phyloP scores from a whole-genome alignment of 1,284 basidiomycete species.

The Cryptococcus hybrid region DNA sequence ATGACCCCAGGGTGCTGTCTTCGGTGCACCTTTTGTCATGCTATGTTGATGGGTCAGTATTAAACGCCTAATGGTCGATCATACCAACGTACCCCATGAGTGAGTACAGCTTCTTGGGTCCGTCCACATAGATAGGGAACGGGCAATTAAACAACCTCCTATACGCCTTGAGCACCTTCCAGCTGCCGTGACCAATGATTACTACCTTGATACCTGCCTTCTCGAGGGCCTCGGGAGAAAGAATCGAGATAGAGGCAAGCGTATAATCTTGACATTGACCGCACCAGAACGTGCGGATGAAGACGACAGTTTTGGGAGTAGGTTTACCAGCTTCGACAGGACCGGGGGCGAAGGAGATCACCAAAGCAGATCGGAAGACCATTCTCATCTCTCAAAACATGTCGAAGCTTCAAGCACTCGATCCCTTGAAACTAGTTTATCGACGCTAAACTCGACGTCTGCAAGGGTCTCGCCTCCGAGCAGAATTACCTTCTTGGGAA shows the following conservation, averaged over 20 bases:
- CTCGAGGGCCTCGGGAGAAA: conserved; percentile 39
- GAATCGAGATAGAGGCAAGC: conserved; percentile 34
- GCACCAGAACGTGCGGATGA: conserved; percentile 49
- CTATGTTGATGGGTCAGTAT: not conserved
- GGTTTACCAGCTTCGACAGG: too few species aligned
- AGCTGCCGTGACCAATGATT: conserved; percentile 44
- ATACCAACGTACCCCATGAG: conserved; percentile 35
- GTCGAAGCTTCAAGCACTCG: conserved; percentile 38
- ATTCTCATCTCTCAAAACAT: conserved; percentile 36
- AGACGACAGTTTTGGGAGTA: conserved; percentile 33
- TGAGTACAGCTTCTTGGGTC: conserved; percentile 39
- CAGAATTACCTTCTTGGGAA: not conserved
- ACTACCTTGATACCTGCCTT: conserved; percentile 39
- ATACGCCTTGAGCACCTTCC: conserved; percentile 48
- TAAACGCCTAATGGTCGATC: conserved; percentile 5
- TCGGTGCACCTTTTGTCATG: conserved; percentile 31
- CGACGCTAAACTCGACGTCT: conserved; percentile 22
- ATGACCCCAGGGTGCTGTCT: conserved; percentile 31
- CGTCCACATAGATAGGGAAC: conserved; percentile 49
- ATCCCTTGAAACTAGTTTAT: conserved; percentile 27
- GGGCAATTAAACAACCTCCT: conserved; percentile 45
- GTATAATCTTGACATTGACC: conserved; percentile 47
- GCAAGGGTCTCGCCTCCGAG: not conserved
- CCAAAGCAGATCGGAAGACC: conserved; percentile 37
- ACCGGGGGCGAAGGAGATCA: conserved; percentile 31